Conservation (phyloP, 2,329 filamentous ascomycete species). For the Aspergillus aculeatus region DNA sequence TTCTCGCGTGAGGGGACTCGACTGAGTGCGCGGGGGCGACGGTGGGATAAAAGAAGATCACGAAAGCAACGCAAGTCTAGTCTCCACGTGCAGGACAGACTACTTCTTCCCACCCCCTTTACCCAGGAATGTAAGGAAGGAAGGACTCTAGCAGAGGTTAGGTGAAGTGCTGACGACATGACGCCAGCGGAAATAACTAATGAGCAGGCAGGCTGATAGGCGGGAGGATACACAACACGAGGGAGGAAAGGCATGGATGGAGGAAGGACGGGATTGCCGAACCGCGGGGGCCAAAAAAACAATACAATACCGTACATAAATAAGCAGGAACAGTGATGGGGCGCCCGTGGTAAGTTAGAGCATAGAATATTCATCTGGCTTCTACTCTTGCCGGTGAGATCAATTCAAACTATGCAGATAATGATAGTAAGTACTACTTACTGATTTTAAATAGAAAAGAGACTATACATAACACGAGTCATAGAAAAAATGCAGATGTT, state of each 20-base stretch:
- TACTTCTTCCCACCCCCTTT: neutral
- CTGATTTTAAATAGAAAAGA: neutral
- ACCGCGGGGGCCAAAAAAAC: neutral
- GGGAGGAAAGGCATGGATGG: neutral
- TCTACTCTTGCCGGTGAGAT: neutral
- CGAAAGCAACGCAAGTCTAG: neutral
- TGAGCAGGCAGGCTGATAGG: neutral
- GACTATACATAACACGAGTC: neutral
- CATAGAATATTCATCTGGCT: neutral
- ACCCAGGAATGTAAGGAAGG: neutral
- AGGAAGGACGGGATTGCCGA: neutral
- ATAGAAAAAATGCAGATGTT: neutral
- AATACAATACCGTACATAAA: neutral
- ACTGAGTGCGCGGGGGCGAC: neutral
- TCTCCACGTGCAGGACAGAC: slow-evolving; percentile 4
- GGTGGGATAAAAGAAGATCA: neutral
- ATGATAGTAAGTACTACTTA: too few relatives aligned
- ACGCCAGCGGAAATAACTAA: neutral
- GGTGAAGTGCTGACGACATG: neutral
- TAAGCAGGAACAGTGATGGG: too few relatives aligned
- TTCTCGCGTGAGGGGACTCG: neutral
- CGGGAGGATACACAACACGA: neutral
- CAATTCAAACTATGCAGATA: too few relatives aligned
- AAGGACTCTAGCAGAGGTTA: neutral
- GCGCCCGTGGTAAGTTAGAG: neutral